A percentile compares a stretch with the other conserved stretches of the same genome.
Evolutionary conservation across 2,329 filamentous ascomycete genomes (phyloP).

Genomic region (Fusarium anguioides): DNA sequence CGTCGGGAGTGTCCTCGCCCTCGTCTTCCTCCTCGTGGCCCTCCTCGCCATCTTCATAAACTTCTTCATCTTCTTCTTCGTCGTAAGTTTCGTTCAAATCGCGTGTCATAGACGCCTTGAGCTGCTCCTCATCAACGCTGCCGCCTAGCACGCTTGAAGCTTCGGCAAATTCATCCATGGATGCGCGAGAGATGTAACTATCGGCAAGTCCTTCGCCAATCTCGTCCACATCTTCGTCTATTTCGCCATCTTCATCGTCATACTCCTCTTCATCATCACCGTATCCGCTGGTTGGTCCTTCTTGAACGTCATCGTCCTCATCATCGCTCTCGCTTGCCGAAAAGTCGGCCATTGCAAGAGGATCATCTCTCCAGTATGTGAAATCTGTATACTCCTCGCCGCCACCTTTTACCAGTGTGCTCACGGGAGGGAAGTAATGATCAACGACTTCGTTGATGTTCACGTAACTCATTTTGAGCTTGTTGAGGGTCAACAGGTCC

Average conservation of each 20-base stretch:
- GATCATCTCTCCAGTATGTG: constrained; percentile 91
- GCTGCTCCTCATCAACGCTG: constrained; percentile 57
- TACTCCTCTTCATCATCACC: constrained; percentile 60
- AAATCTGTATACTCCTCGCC: constrained; percentile 98
- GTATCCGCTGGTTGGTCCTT: constrained; percentile 57
- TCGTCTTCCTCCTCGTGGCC: constrained; percentile 38
- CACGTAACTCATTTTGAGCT: constrained; percentile 95
- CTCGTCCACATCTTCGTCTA: constrained; percentile 55
- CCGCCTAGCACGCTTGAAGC: constrained; percentile 57
- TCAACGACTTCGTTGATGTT: constrained; percentile 98
- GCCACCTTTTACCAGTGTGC: constrained; percentile 85
- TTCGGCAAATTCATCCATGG: constrained; percentile 53
- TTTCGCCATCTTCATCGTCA: constrained; percentile 57
- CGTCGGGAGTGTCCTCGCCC: constrained; percentile 22
- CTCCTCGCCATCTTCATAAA: constrained; percentile 39
- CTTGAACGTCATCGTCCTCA: constrained; percentile 67
- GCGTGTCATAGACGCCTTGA: constrained; percentile 54
- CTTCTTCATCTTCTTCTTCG: constrained; percentile 57
- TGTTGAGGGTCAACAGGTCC: constrained; percentile 89
- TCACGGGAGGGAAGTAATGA: constrained; percentile 96
- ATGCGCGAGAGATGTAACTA: constrained; percentile 47
- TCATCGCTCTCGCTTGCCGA: constrained; percentile 78
- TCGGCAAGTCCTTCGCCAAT: constrained; percentile 49
- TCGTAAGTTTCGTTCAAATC: constrained; percentile 56
- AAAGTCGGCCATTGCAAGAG: constrained; percentile 88